Percentiles rank a stretch among this genome's conserved stretches.
phyloP scores from a whole-genome alignment of 2,329 filamentous ascomycete species.

The Zymoseptoria pseudotritici region DNA sequence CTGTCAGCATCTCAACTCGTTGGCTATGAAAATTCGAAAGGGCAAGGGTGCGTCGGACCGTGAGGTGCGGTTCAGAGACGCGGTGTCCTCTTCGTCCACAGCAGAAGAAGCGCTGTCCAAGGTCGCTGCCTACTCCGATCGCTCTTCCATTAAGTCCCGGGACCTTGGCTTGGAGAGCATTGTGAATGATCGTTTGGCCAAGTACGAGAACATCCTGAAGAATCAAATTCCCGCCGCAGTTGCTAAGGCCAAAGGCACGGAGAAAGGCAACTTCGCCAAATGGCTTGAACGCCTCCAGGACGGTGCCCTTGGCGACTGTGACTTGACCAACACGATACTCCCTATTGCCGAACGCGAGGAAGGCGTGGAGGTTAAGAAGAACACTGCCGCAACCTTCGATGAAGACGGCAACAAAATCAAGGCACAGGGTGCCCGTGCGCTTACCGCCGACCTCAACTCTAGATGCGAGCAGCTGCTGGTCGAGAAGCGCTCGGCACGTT shows the following conservation, averaged over 20 bases:
- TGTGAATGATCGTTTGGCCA: slow-evolving; percentile 4
- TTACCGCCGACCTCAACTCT: slow-evolving; percentile 11
- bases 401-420: slow-evolving; percentile 1
- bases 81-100: slow-evolving; percentile 38
- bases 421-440: not conserved
- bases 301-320: slow-evolving; percentile 20
- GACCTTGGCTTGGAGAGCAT: slow-evolving; percentile 9
- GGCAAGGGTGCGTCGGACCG: slow-evolving; percentile 29
- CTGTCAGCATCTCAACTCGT: slow-evolving; percentile 45
- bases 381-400: not conserved
- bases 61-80: slow-evolving; percentile 39
- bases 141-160: not conserved
- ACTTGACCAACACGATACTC: slow-evolving; percentile 21
- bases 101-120: slow-evolving; percentile 50
- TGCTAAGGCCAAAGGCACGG: slow-evolving; percentile 1
- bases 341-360: not conserved
- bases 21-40: slow-evolving; percentile 42
- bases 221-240: slow-evolving; percentile 1
- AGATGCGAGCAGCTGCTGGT: slow-evolving; percentile 16
- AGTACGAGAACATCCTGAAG: not conserved
- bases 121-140: slow-evolving; percentile 29
- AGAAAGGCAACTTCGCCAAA: slow-evolving; percentile 7
- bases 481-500: slow-evolving; percentile 19
- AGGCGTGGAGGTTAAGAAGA: not conserved
- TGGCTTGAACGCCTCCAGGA: slow-evolving; percentile 18